These are phyloP conservation scores for Moesziomyces sp. DNA, from an alignment of 1,284 basidiomycete genomes.

Conservation along the genomic window DNA sequence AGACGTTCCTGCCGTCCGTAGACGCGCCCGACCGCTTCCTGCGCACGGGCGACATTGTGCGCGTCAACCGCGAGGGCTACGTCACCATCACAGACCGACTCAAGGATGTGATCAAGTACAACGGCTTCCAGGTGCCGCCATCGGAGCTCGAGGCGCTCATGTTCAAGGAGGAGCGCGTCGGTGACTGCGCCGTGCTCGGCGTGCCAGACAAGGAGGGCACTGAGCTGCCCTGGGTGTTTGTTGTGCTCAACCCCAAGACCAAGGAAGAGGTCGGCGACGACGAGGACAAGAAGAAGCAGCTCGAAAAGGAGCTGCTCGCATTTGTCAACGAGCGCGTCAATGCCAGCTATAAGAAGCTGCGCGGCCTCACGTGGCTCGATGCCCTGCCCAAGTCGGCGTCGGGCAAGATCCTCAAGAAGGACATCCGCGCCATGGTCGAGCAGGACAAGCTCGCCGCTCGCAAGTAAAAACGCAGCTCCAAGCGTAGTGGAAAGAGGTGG, in stretches of 20 bases:
- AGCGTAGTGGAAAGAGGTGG: not conserved
- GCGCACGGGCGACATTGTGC: slow-evolving; percentile 63
- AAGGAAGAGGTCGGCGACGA: slow-evolving; percentile 24
- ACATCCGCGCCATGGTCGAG: slow-evolving; percentile 50
- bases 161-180: slow-evolving; percentile 49
- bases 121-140: slow-evolving; percentile 66
- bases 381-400: slow-evolving; percentile 58
- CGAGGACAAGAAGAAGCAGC: slow-evolving; percentile 27
- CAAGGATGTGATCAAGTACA: slow-evolving; percentile 67
- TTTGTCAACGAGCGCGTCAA: slow-evolving; percentile 56
- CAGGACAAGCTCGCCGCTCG: slow-evolving; percentile 31
- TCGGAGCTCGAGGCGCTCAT: slow-evolving; percentile 61
- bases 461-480: slow-evolving; percentile 4
- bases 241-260: slow-evolving; percentile 38
- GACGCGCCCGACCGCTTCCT: slow-evolving; percentile 49
- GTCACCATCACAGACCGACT: slow-evolving; percentile 61
- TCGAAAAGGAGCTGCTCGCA: slow-evolving; percentile 41
- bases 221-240: slow-evolving; percentile 59
- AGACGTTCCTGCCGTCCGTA: slow-evolving; percentile 43
- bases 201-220: slow-evolving; percentile 40
- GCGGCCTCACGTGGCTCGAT: slow-evolving; percentile 60
- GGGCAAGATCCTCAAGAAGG: slow-evolving; percentile 64
- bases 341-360: slow-evolving; percentile 62
- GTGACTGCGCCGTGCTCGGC: slow-evolving; percentile 57
- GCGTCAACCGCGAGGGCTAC: slow-evolving; percentile 56